A percentile compares a stretch with the other conserved stretches of the same genome.
Conservation (phyloP, 179 eudicot genomes). For the Actinidia arguta region DNA sequence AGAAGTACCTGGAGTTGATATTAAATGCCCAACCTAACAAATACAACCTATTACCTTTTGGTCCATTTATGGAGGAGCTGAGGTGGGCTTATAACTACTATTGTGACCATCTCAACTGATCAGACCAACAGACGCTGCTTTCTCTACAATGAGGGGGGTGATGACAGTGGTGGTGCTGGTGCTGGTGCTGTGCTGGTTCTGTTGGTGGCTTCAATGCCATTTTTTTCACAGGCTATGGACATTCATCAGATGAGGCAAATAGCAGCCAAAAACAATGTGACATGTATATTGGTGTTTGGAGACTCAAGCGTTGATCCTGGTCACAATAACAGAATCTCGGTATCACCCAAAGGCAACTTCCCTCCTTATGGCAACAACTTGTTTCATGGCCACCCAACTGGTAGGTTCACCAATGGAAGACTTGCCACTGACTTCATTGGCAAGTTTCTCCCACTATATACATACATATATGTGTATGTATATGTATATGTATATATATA, state of each 20-base stretch:
- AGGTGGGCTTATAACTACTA: too few relatives aligned
- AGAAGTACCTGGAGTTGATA: too few relatives aligned
- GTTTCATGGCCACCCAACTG: slow-evolving; percentile 44
- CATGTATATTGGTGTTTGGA: slow-evolving; percentile 58
- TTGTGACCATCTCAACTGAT: too few relatives aligned
- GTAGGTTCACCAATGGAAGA: slow-evolving; percentile 55
- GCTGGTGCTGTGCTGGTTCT: not conserved
- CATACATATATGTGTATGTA: too few relatives aligned
- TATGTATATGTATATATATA: too few relatives aligned
- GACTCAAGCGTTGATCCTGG: slow-evolving; percentile 64
- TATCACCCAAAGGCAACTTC: slow-evolving; percentile 44
- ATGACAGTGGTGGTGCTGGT: too few relatives aligned
- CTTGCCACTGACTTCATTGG: slow-evolving; percentile 55
- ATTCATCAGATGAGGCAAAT: slow-evolving; percentile 24
- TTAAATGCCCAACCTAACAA: too few relatives aligned
- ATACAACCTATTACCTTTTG: too few relatives aligned
- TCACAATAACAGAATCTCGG: slow-evolving; percentile 45
- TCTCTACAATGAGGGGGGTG: too few relatives aligned
- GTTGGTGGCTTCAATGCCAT: slow-evolving; percentile 13
- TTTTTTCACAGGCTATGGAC: slow-evolving; percentile 17
- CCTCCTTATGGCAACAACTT: slow-evolving; percentile 61
- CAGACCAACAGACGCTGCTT: too few relatives aligned
- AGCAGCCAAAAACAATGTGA: slow-evolving; percentile 37
- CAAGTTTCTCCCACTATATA: slow-evolving; percentile 11
- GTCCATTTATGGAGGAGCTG: too few relatives aligned